Evolutionary conservation across 345 rosid genomes (phyloP).

Genomic region (Pistacia integerrima): DNA sequence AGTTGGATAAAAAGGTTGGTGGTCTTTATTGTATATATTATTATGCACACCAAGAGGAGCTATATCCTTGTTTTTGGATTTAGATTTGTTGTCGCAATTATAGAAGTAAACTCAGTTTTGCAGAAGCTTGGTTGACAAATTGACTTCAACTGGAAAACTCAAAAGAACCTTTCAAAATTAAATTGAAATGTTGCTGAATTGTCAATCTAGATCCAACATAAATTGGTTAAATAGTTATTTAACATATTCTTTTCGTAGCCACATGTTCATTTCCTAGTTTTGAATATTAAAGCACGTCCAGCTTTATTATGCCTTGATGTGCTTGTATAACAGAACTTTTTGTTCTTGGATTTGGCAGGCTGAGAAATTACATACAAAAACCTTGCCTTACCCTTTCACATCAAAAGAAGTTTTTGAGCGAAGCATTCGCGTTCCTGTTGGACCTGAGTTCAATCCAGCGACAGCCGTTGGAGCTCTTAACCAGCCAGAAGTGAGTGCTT

Average conservation of each 20-base stretch:
- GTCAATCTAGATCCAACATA: neutral
- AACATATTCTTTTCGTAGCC: no score
- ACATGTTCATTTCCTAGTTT: neutral
- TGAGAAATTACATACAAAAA: slow-evolving; percentile 70
- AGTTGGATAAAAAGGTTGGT: slow-evolving; percentile 79
- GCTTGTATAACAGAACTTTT: neutral
- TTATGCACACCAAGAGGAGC: neutral
- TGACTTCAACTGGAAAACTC: neutral
- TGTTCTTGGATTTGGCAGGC: slow-evolving; percentile 48
- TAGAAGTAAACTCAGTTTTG: neutral
- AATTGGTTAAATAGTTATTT: neutral
- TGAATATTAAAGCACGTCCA: neutral
- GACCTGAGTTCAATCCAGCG: slow-evolving; percentile 89
- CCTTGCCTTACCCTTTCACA: slow-evolving; percentile 81
- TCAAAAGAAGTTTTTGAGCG: slow-evolving; percentile 79
- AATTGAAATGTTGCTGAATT: neutral
- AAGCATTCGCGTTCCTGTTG: slow-evolving; percentile 89
- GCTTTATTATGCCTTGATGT: neutral
- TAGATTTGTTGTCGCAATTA: neutral
- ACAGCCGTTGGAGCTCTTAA: slow-evolving; percentile 65
- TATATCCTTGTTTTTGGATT: neutral
- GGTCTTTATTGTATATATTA: slow-evolving; percentile 9
- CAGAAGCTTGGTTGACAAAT: neutral
- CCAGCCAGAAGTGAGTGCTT: slow-evolving; percentile 70
- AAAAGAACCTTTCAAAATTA: neutral